Conservation (phyloP, 2,329 filamentous ascomycete species). For the Fusarium euwallaceae region DNA sequence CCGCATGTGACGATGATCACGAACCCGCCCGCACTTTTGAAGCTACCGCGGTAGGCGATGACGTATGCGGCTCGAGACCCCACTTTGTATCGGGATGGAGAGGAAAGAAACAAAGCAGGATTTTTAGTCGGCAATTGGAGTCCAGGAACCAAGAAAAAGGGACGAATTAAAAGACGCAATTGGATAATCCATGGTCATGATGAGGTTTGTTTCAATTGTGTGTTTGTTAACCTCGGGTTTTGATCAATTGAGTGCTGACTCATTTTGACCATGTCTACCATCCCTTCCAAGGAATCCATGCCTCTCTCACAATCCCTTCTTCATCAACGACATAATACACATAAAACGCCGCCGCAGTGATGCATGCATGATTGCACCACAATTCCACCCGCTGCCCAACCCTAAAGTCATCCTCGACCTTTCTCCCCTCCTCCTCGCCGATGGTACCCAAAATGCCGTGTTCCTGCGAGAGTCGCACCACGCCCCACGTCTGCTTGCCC, state of each 20-base stretch:
- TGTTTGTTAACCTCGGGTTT: neutral
- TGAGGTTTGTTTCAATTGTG: neutral
- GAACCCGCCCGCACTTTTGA: slow-evolving; percentile 37
- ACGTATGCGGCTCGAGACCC: slow-evolving; percentile 48
- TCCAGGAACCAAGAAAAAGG: slow-evolving; percentile 31
- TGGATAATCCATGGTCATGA: neutral
- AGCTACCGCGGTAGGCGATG: slow-evolving; percentile 36
- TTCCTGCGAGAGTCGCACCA: slow-evolving; percentile 54
- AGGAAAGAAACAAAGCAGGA: slow-evolving; percentile 36
- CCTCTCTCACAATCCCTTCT: slow-evolving; percentile 49
- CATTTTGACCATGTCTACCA: slow-evolving; percentile 21
- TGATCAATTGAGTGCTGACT: neutral
- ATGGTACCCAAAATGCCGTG: slow-evolving; percentile 52
- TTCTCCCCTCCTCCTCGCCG: slow-evolving; percentile 25
- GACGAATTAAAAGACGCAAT: slow-evolving; percentile 31
- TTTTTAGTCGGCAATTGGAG: slow-evolving; percentile 36
- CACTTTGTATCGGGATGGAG: slow-evolving; percentile 7
- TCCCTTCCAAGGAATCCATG: slow-evolving; percentile 56
- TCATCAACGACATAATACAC: slow-evolving; percentile 55
- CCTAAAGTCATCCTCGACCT: slow-evolving; percentile 46
- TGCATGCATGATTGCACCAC: slow-evolving; percentile 53
- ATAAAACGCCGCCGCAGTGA: slow-evolving; percentile 53
- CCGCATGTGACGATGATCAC: slow-evolving; percentile 43
- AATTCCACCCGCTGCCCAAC: slow-evolving; percentile 52
- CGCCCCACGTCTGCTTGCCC: slow-evolving; percentile 47